phyloP scores from a whole-genome alignment of 768 basidiomycete genomes.

The Pulveroboletus frians region DNA sequence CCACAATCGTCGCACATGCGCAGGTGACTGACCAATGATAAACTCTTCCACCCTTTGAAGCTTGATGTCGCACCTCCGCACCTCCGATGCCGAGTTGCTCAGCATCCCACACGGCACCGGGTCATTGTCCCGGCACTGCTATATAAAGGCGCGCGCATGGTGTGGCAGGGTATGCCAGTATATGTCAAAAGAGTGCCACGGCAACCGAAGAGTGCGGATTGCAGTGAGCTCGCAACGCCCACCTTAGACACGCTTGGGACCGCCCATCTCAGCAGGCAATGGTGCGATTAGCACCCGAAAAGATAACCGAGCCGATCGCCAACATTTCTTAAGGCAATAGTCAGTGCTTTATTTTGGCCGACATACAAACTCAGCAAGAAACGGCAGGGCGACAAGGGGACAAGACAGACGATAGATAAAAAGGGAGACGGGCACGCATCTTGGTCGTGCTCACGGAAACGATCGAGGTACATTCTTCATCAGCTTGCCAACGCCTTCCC shows the following conservation, averaged over 20 bases:
- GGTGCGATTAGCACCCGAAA: neutral
- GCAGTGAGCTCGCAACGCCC: neutral
- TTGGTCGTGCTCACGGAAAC: neutral
- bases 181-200: neutral
- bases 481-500: neutral
- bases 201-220: neutral
- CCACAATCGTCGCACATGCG: neutral
- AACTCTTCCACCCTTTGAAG: neutral
- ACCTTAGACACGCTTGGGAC: neutral
- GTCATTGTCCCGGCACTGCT: constrained; percentile 46
- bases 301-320: neutral
- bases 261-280: neutral
- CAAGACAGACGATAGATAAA: constrained; percentile 1
- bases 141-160: constrained; percentile 21
- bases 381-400: constrained; percentile 1
- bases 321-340: neutral
- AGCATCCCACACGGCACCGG: constrained; percentile 5
- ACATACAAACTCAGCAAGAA: constrained; percentile 1
- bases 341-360: neutral
- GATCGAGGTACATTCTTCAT: neutral
- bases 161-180: neutral
- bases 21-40: neutral
- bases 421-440: neutral
- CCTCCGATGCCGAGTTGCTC: constrained; percentile 1
- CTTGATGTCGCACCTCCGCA: too few species aligned